Conservation (phyloP, 192 early-diverging fungal species). For the Backusella macrospora region DNA sequence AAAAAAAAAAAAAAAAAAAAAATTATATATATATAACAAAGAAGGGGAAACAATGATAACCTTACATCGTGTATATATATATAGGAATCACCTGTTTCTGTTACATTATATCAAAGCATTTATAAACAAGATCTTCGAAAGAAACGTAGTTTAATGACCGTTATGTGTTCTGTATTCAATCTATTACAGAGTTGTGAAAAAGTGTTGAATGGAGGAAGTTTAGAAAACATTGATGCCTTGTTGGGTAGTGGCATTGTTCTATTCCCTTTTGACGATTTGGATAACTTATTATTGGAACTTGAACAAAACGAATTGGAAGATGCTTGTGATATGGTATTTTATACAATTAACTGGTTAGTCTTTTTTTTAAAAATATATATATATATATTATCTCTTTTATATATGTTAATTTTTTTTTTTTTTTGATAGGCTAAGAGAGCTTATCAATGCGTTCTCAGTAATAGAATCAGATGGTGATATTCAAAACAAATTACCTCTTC, state of each 20-base stretch:
- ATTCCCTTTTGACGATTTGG: slow-evolving; percentile 43
- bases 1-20: too few species aligned
- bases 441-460: slow-evolving; percentile 64
- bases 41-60: not conserved
- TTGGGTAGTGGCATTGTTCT: slow-evolving; percentile 67
- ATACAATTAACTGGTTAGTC: slow-evolving; percentile 62
- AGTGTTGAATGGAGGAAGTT: slow-evolving; percentile 47
- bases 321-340: slow-evolving; percentile 44
- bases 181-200: slow-evolving; percentile 75
- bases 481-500: slow-evolving; percentile 42
- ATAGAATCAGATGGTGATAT: slow-evolving; percentile 35
- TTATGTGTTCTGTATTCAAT: slow-evolving; percentile 69
- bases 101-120: slow-evolving; percentile 17
- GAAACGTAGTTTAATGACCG: slow-evolving; percentile 35
- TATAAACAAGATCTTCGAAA: not conserved
- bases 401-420: slow-evolving; percentile 4
- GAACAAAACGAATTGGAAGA: slow-evolving; percentile 24
- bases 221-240: slow-evolving; percentile 69
- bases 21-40: not conserved
- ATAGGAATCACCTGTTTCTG: slow-evolving; percentile 12
- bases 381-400: not conserved
- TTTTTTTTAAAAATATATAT: too few species aligned
- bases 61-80: not conserved
- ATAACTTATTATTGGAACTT: slow-evolving; percentile 11
- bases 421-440: slow-evolving; percentile 66